Evolutionary conservation across 257 asterid species (phyloP), one percentile per base, ranked within the genome.

Genomic region (Ilex aquifolium): DNA sequence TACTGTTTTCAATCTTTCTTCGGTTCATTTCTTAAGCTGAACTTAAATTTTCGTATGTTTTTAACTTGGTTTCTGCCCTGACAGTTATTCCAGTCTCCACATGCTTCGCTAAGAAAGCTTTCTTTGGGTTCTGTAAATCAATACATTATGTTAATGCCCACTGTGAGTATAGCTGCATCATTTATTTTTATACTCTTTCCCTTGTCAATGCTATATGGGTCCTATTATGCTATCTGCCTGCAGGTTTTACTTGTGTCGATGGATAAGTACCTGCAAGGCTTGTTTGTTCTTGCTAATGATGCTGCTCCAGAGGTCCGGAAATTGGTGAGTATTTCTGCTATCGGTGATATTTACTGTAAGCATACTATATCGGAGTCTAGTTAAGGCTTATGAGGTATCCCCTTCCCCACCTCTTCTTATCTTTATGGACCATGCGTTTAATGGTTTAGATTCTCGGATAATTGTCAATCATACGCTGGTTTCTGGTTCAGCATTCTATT

Each of bases 41-140:
- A 31, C 62, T 69, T 50, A 74, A 51, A 16, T 52, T 29, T 52
- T 61, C 30, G 39, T 48, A 31, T 16, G 32, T 32, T 59, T 61
- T 57, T 60, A 32, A 44, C 63, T 48, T 30, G 36, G 42, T 31
- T 68, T 74, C 10, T 68, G 59, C 65, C 42, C 31, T n/a, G 62
- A 63, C 96, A 93, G 99, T 87, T 93, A 70, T 90, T 93, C 78
- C 97, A 90, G 75, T 90, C 97, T 8, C 88, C 93, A 12, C 86
- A 82, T 76, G 76, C 80, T 73, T 65, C 88, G 59, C 66, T 93
- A 56, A 75, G 95, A 70, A 93, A 85, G 85, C 93, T 93, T 57
- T 80, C 97, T 44, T 67, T 93, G 85, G 84, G 88, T 76, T 83
- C 95, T 44, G 97, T 93, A 63, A 90, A 93, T 82, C 95, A 90